Base-by-base conservation (phyloP, 495 filamentous ascomycete genomes). In the Letharia lupina region DNA sequence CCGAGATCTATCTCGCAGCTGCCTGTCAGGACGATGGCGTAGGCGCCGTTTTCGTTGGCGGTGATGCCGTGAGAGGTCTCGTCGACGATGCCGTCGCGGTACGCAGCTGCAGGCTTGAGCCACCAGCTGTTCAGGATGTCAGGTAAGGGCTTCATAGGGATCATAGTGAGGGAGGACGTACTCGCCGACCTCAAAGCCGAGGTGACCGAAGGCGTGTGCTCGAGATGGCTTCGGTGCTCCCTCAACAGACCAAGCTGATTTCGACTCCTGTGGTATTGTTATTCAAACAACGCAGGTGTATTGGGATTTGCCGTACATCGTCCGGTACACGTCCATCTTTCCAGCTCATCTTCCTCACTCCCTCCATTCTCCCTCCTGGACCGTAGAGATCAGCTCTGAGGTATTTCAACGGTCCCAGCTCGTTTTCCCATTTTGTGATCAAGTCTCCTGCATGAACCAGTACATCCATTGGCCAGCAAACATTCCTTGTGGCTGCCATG, bases 101-200 rank as follows among this genome's bases (percentile, higher is more conserved):
- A 71, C 5, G 70, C 63, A 39, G 67, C 69, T 18, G 71, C 67
- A 16, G 63, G 56, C 35, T 73, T 70, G 33, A 73, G 57, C 69
- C 69, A 73, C 69, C 71, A 73, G 60, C 69, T 70, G 18, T 59
- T 15, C 11, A 4, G 13, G 6, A 9, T 13, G 28, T 70, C 20
- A 70, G 57, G 5, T 18, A 9, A 56, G 15, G 18, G 18, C 35
- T 33, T 35, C 20, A 8, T 1, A 5, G 3, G 20, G 37, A n/a
- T 10, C 1, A 16, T 11, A n/a, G 13, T 3, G 18, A 2, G 20
- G n/a, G 39, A 40, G 39, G 40, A 62, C 62, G 20, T 54, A 70
- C 69, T 61, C 59, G 61, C 69, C 69, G 50, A 71, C 61, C 35
- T 54, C 37, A 20, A 66, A 56, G 37, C 67, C 64, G 9, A 59